phyloP scores from a whole-genome alignment of 305 asterid genomes.

The Fraxinus greggii region DNA sequence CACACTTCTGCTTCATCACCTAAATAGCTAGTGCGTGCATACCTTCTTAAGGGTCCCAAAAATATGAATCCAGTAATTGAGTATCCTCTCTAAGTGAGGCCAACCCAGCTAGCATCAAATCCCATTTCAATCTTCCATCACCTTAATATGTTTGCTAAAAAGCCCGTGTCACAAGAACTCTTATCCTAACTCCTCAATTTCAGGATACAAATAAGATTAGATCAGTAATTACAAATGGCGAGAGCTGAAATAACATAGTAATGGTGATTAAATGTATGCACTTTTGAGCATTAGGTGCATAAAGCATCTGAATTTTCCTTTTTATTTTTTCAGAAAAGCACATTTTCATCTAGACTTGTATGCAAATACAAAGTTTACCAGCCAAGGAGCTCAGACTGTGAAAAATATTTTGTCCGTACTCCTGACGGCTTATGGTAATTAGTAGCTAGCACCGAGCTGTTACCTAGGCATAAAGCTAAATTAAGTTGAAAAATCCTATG shows the following conservation, averaged over 20 bases:
- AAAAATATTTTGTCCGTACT: not conserved
- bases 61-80: not conserved
- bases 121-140: not conserved
- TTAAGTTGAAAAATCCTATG: not conserved
- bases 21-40: not conserved
- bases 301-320: not conserved
- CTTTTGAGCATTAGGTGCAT: not conserved
- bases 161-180: not conserved
- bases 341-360: not conserved
- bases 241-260: conserved; percentile 3
- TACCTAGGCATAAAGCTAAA: not conserved
- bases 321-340: not conserved
- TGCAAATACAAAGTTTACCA: not conserved
- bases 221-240: not conserved
- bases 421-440: not conserved
- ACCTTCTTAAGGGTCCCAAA: not conserved
- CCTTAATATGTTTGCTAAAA: not conserved
- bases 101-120: not conserved
- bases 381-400: not conserved
- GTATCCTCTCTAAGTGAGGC: not conserved
- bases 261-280: not conserved
- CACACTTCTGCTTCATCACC: not conserved
- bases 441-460: not conserved
- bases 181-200: not conserved
- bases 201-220: not conserved